A percentile compares a stretch with the other conserved stretches of the same genome.
Evolutionary conservation across 805 yeast genomes (phyloP).

Genomic region (Candida hungchunana): DNA sequence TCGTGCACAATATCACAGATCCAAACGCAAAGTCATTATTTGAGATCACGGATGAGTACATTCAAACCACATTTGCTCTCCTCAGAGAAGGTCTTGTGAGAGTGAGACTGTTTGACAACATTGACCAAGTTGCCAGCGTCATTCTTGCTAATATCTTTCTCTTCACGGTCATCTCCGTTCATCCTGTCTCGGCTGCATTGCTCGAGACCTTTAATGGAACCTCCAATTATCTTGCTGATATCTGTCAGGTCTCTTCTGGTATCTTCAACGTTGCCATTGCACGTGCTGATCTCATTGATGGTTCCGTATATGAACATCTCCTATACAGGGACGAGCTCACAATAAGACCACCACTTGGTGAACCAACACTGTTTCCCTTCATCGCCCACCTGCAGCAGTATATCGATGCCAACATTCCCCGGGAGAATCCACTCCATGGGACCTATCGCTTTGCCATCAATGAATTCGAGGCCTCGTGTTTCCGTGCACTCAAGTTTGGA

Average conservation of each 20-base stretch:
- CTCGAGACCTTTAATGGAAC: conserved; percentile 12
- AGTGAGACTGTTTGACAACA: background rate
- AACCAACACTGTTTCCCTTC: conserved; percentile 12
- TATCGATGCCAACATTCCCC: conserved; percentile 5
- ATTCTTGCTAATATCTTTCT: conserved; percentile 18
- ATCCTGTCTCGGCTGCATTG: conserved; percentile 18
- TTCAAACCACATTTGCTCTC: conserved; percentile 11
- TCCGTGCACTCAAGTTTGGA: conserved; percentile 16
- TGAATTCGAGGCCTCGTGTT: conserved; percentile 19
- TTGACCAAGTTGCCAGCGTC: conserved; percentile 14
- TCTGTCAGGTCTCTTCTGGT: conserved; percentile 16
- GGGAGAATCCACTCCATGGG: background rate
- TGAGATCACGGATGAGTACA: conserved; percentile 15
- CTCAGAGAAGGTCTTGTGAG: conserved; percentile 3
- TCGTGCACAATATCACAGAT: conserved; percentile 10
- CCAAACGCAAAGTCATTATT: conserved; percentile 9
- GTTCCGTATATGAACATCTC: conserved; percentile 13
- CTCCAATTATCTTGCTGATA: conserved; percentile 10
- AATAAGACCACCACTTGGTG: conserved; percentile 7
- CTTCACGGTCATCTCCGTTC: conserved; percentile 19
- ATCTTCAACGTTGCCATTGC: conserved; percentile 6
- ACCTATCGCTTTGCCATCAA: conserved; percentile 12
- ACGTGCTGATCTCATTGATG: conserved; percentile 7
- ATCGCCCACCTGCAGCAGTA: conserved; percentile 15
- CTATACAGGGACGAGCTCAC: conserved; percentile 13